Base-by-base conservation (phyloP, 2,329 filamentous ascomycete species). In the Colletotrichum tofieldiae region DNA sequence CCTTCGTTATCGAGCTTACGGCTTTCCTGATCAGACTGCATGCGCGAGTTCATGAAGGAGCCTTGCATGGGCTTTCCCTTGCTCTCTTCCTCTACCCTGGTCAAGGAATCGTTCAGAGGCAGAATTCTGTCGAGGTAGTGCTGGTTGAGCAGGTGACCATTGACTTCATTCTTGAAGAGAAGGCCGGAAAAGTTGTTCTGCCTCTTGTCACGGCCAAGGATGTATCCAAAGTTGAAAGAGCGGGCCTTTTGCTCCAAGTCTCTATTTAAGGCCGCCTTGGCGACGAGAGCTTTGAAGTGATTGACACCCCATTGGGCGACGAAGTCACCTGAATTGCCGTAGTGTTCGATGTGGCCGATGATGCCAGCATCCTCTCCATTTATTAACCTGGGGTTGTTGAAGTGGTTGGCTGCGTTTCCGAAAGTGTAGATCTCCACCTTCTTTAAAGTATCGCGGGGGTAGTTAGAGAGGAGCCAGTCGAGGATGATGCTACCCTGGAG, bases 361-460 rank as follows among this genome's bases (percentile, higher is more conserved):
- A 88, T 88, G 51, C 84, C 82, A 32, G 29, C 29, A 73, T 85
- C 84, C 6, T 85, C 81, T 11, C 84, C 80, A 1, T 52, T 39
- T 4, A 20, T 8, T 23, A 26, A 26, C 23, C 52, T 23, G 35
- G 93, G 93, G 74, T 94, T 94, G 80, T 95, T 95, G 84, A 94
- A 95, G 79, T 95, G 93, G 77, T 94, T 94, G 0, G 93, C 92
- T 0, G 93, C 93, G 69, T 90, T 93, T 37, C 93, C 93, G 79
- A 96, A 96, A 0, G 93, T 95, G 80, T 92, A 92, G 2, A 96
- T 88, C 80, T 96, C 93, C 0, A 95, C 86, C 76, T 94, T 93
- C 2, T 85, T 81, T 7, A 94, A 83, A 4, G 92, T 82, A 73
- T 92, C 87, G 69, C 91, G 89, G 0, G 92, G 89, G 16, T 94